Conservation (phyloP, 495 filamentous ascomycete genomes). For the Arthonia radiata region DNA sequence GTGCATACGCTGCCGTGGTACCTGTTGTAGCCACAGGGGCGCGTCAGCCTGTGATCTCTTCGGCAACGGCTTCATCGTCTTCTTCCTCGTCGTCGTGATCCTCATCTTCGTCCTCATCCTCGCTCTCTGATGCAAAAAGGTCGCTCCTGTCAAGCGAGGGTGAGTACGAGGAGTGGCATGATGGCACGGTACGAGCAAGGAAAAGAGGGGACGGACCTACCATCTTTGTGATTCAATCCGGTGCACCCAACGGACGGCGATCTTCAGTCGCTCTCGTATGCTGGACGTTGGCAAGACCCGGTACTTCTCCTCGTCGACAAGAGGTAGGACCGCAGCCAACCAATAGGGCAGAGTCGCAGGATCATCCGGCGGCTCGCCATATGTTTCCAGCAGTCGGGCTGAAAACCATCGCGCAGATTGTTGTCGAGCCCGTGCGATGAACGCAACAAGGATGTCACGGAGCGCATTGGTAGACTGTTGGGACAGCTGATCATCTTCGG, state of each 20-base stretch:
- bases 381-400: conserved; percentile 40
- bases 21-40: conserved; percentile 1
- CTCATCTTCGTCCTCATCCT: no score
- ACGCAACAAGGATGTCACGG: conserved; percentile 34
- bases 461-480: conserved; percentile 44
- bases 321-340: conserved; percentile 62
- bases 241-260: conserved; percentile 49
- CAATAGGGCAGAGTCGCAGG: conserved; percentile 66
- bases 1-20: conserved; percentile 1
- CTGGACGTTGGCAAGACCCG: conserved; percentile 40
- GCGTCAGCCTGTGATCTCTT: no score
- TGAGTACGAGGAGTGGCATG: neutral
- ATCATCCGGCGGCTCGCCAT: conserved; percentile 52
- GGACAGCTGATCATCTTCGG: conserved; percentile 21
- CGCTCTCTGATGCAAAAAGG: neutral
- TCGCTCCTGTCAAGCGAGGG: neutral
- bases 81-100: no score
- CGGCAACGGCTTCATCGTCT: no score
- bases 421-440: conserved; percentile 38
- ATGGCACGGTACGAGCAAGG: neutral
- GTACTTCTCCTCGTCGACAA: conserved; percentile 59
- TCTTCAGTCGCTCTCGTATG: conserved; percentile 58
- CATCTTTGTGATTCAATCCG: conserved; percentile 45
- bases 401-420: conserved; percentile 50
- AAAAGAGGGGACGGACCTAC: conserved; percentile 24